phyloP scores from a whole-genome alignment of 2,329 filamentous ascomycete genomes.

The Hymenoscyphus albidus region DNA sequence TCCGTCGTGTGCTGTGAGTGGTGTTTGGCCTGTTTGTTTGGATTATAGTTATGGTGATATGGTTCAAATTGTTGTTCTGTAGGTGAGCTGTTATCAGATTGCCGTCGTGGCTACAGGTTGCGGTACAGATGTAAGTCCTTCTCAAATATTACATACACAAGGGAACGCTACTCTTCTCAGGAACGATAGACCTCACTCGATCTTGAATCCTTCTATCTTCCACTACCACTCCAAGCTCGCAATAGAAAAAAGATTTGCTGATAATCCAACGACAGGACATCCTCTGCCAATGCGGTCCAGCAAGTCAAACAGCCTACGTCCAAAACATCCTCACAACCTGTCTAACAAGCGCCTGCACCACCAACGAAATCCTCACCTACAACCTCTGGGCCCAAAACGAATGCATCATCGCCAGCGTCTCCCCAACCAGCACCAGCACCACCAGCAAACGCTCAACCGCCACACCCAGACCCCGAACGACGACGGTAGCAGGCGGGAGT shows the following conservation, averaged over 20 bases:
- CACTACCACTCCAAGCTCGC: too few relatives aligned
- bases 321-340: constrained; percentile 6
- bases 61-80: not conserved
- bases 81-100: not conserved
- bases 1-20: not conserved
- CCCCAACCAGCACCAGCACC: too few relatives aligned
- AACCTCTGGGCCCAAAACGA: not conserved
- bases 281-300: constrained; percentile 8
- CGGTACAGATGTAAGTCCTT: not conserved
- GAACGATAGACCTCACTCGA: too few relatives aligned
- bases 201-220: too few relatives aligned
- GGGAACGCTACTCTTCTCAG: too few relatives aligned
- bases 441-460: not conserved
- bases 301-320: not conserved
- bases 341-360: not conserved
- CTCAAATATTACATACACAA: not conserved
- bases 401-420: not conserved
- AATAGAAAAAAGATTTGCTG: not conserved
- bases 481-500: not conserved
- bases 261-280: not conserved
- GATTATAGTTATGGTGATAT: not conserved
- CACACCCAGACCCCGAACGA: not conserved
- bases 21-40: not conserved
- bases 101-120: not conserved
- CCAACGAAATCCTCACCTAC: not conserved